Conservation (phyloP, 2,329 filamentous ascomycete species). For the Ambrosiella cleistominuta region DNA sequence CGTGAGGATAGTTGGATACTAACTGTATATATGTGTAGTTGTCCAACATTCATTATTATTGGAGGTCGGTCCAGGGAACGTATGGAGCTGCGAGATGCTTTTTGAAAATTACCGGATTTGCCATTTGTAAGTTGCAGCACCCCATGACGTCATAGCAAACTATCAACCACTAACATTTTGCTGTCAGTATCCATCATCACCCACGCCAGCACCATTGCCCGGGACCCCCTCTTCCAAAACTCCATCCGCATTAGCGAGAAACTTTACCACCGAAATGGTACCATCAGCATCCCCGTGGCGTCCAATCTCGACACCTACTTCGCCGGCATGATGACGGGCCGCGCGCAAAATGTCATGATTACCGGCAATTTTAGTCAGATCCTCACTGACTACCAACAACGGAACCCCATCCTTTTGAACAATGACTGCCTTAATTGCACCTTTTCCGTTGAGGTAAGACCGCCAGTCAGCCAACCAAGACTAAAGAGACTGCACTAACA, state of each 20-base stretch:
- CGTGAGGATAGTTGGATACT: not conserved
- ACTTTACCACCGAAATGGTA: constrained; percentile 7
- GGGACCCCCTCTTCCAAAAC: constrained; percentile 12
- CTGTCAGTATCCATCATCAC: constrained; percentile 9
- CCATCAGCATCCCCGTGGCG: constrained; percentile 6
- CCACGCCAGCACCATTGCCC: constrained; percentile 10
- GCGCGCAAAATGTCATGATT: constrained; percentile 12
- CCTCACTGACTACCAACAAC: constrained; percentile 11
- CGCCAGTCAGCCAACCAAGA: not conserved
- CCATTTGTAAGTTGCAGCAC: constrained; percentile 5
- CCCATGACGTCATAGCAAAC: not conserved
- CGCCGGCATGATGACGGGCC: constrained; percentile 8
- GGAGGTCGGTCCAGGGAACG: constrained; percentile 8
- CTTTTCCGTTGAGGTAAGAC: constrained; percentile 6
- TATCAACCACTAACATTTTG: not conserved
- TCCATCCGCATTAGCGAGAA: constrained; percentile 11
- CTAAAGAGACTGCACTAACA: not conserved
- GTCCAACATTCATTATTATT: constrained; percentile 12
- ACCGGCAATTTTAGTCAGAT: constrained; percentile 12
- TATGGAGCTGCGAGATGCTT: constrained; percentile 6
- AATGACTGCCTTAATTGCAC: constrained; percentile 12
- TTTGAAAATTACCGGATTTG: constrained; percentile 10
- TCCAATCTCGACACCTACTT: constrained; percentile 8
- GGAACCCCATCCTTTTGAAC: constrained; percentile 8
- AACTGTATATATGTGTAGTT: constrained; percentile 4